phyloP scores from a whole-genome alignment of 2,329 filamentous ascomycete genomes.

The Passalora sequoiae region DNA sequence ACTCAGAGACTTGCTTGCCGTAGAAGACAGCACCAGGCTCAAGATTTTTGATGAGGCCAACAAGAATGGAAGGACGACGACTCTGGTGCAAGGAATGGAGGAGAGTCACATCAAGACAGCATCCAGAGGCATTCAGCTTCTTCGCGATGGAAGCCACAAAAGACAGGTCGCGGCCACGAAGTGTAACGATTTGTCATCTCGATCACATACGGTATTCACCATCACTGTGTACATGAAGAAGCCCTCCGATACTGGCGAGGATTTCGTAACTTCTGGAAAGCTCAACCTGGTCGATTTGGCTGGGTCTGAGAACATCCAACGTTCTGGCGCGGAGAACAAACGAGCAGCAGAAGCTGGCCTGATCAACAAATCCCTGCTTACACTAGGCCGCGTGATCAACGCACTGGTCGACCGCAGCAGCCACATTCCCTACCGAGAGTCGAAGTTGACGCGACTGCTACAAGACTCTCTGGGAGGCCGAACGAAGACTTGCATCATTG shows the following conservation, averaged over 20 bases:
- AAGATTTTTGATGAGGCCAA: conserved; percentile 93
- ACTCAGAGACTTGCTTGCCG: conserved; percentile 77
- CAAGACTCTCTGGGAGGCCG: conserved; percentile 94
- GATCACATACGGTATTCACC: conserved; percentile 96
- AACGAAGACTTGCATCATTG: conserved; percentile 98
- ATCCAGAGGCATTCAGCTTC: conserved; percentile 76
- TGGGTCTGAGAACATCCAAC: conserved; percentile 94
- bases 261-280: conserved; percentile 86
- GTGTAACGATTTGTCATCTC: conserved; percentile 95
- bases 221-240: conserved; percentile 88
- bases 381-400: conserved; percentile 93
- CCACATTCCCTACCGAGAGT: conserved; percentile 91
- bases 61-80: conserved; percentile 77
- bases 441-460: conserved; percentile 86
- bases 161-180: conserved; percentile 99
- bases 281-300: conserved; percentile 94
- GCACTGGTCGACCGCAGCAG: conserved; percentile 83
- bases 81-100: conserved; percentile 95
- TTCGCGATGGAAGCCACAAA: conserved; percentile 85
- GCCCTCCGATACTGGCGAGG: conserved; percentile 74
- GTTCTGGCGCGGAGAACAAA: conserved; percentile 97
- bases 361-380: conserved; percentile 96
- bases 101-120: conserved; percentile 88
- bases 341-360: conserved; percentile 89
- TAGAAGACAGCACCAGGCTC: conserved; percentile 76